phyloP scores from a whole-genome alignment of 768 basidiomycete genomes.

The Cyclocybe cylindracea region DNA sequence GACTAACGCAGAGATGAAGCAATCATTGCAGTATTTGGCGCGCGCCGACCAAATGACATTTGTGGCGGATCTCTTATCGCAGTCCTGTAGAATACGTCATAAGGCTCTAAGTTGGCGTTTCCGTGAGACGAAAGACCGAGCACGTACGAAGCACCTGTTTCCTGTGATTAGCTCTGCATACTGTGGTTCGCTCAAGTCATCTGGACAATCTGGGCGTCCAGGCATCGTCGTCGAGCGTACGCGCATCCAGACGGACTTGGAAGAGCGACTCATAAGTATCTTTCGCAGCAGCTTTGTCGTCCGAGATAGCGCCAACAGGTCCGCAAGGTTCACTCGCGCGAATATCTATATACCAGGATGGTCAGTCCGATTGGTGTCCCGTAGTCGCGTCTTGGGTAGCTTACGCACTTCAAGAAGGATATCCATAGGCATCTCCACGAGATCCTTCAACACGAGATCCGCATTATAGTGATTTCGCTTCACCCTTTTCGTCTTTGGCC shows the following conservation, averaged over 20 bases:
- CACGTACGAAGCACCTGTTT: conserved; percentile 17
- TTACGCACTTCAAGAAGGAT: conserved; percentile 26
- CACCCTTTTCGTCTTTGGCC: no score
- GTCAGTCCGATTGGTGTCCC: neutral
- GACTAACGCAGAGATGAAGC: neutral
- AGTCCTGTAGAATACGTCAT: neutral
- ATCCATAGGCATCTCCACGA: conserved; percentile 29
- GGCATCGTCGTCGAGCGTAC: conserved; percentile 11
- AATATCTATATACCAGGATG: conserved; percentile 18
- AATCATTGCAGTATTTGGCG: neutral
- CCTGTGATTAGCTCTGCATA: conserved; percentile 22
- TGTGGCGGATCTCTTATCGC: neutral
- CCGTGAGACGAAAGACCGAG: neutral
- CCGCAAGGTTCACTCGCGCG: conserved; percentile 14
- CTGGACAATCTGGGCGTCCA: conserved; percentile 22
- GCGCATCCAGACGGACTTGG: conserved; percentile 22
- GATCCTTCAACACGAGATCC: no score
- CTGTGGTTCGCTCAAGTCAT: conserved; percentile 25
- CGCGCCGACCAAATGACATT: neutral
- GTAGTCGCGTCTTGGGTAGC: neutral
- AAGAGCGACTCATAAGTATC: conserved; percentile 17
- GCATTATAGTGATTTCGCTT: no score
- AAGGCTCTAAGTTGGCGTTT: neutral
- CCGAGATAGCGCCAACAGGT: conserved; percentile 20
- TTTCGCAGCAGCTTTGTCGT: conserved; percentile 18